Conservation (phyloP, 2,329 filamentous ascomycete species). For the Lasiodiplodia sp. region DNA sequence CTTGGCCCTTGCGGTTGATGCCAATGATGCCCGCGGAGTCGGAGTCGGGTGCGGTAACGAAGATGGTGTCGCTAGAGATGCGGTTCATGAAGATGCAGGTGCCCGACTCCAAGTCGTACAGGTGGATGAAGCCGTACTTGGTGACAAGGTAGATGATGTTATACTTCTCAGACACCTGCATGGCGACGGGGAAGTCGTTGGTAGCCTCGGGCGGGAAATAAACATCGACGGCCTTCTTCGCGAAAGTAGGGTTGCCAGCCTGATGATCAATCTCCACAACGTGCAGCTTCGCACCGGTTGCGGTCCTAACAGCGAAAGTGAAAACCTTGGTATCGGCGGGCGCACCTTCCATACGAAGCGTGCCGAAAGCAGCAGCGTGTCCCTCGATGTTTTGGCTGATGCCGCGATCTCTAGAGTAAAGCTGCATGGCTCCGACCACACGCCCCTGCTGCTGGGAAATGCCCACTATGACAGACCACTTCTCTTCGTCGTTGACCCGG, state of each 20-base stretch:
- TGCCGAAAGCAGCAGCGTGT: slow-evolving; percentile 93
- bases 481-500: slow-evolving; percentile 91
- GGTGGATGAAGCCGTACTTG: slow-evolving; percentile 98
- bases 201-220: slow-evolving; percentile 96
- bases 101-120: slow-evolving; percentile 96
- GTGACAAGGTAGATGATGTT: slow-evolving; percentile 97
- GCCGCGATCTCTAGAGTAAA: slow-evolving; percentile 93
- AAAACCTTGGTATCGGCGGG: slow-evolving; percentile 93
- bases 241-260: slow-evolving; percentile 84
- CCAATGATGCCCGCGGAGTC: slow-evolving; percentile 88
- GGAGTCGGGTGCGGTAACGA: slow-evolving; percentile 85
- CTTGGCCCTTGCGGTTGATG: slow-evolving; percentile 97
- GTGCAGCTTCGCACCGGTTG: slow-evolving; percentile 91
- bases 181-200: slow-evolving; percentile 97
- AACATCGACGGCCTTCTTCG: slow-evolving; percentile 96
- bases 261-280: slow-evolving; percentile 97
- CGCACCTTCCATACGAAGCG: slow-evolving; percentile 85
- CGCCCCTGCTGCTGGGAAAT: slow-evolving; percentile 93
- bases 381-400: slow-evolving; percentile 99
- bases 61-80: slow-evolving; percentile 98
- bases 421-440: slow-evolving; percentile 94
- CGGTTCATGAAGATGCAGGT: slow-evolving; percentile 99
- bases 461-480: slow-evolving; percentile 98
- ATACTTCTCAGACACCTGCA: slow-evolving; percentile 97
- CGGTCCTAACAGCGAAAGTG: slow-evolving; percentile 91